A percentile compares a stretch with the other conserved stretches of the same genome.
Conservation (phyloP, 78 protist species). For the Polysphondylium violaceum region DNA sequence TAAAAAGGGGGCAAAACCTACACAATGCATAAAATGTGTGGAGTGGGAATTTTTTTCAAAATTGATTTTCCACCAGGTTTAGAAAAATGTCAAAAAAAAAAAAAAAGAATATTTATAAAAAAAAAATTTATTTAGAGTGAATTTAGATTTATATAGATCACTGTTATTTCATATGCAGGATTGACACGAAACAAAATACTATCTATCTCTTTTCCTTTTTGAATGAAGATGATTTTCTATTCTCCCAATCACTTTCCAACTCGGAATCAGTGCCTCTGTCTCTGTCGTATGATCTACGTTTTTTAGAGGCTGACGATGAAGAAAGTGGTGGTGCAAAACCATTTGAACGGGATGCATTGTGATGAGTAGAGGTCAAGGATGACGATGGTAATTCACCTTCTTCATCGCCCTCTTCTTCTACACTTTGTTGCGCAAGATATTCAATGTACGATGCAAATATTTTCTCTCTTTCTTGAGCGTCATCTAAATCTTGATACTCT, state of each 20-base stretch:
- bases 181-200: background rate
- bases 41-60: background rate
- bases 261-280: background rate
- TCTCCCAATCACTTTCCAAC: conserved; percentile 1
- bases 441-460: conserved; percentile 36
- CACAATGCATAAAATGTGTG: too few relatives aligned
- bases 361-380: background rate
- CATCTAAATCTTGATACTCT: conserved; percentile 27
- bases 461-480: conserved; percentile 19
- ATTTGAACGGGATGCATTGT: background rate
- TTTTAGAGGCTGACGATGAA: too few relatives aligned
- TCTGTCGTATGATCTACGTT: conserved; percentile 1
- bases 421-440: background rate
- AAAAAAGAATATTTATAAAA: too few relatives aligned
- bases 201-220: conserved; percentile 27
- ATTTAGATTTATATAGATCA: too few relatives aligned
- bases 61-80: too few relatives aligned
- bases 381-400: conserved; percentile 34
- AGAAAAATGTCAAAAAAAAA: background rate
- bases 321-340: too few relatives aligned
- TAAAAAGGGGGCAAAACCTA: too few relatives aligned
- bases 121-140: too few relatives aligned
- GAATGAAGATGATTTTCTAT: background rate
- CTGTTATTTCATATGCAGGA: too few relatives aligned
- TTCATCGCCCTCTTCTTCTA: conserved; percentile 58